Percentiles rank a stretch among this genome's conserved stretches.
Conservation (phyloP, 345 rosid species). For the Leavenworthia alabamica region DNA sequence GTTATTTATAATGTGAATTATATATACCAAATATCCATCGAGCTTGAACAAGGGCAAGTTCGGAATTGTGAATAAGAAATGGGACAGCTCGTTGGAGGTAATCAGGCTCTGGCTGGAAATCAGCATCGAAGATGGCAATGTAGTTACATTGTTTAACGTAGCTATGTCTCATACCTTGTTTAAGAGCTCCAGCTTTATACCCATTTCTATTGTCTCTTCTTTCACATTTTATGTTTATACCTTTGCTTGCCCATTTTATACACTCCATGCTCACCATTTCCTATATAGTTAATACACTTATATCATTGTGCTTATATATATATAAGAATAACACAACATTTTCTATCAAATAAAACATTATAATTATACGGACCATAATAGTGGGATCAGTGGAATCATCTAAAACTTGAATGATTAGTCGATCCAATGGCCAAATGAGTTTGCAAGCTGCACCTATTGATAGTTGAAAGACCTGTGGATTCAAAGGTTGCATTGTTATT, state of each 20-base stretch:
- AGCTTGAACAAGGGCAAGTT: constrained; percentile 49
- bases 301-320: not conserved
- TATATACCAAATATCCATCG: constrained; percentile 47
- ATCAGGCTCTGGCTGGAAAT: constrained; percentile 50
- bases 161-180: constrained; percentile 54
- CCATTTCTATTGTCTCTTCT: constrained; percentile 45
- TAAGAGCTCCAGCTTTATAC: constrained; percentile 50
- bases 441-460: constrained; percentile 62
- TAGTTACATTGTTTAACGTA: constrained; percentile 45
- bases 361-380: constrained; percentile 34
- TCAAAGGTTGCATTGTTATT: not conserved
- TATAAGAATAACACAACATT: not conserved
- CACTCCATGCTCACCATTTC: constrained; percentile 33
- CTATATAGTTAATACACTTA: not conserved
- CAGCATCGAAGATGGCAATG: constrained; percentile 51
- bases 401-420: constrained; percentile 53
- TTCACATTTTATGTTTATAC: constrained; percentile 35
- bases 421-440: constrained; percentile 51
- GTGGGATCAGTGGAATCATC: constrained; percentile 60
- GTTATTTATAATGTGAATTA: not conserved
- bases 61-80: constrained; percentile 39
- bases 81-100: constrained; percentile 42
- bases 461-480: constrained; percentile 46
- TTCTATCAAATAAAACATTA: not conserved
- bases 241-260: constrained; percentile 32